Conservation (phyloP, 1,284 basidiomycete genomes). For the Leccinum discolor region DNA sequence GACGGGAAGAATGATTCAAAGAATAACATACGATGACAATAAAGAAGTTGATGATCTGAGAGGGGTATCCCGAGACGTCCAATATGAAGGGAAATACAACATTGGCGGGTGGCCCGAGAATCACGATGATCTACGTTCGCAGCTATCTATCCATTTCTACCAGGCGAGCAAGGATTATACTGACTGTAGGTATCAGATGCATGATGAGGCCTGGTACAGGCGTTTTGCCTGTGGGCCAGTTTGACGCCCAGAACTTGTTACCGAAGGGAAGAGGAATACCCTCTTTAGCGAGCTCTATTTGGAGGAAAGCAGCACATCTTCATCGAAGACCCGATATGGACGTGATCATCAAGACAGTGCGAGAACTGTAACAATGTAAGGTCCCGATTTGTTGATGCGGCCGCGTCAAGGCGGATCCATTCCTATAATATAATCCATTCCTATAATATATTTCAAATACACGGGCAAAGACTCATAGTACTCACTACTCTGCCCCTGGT, state of each 20-base stretch:
- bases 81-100: conserved; percentile 56
- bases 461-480: too few species aligned
- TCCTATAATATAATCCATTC: too few species aligned
- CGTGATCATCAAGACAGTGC: conserved; percentile 13
- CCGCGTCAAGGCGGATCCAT: too few species aligned
- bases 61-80: conserved; percentile 59
- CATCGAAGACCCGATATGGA: background rate
- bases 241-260: conserved; percentile 38
- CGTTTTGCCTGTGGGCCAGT: conserved; percentile 37
- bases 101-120: conserved; percentile 45
- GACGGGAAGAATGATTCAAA: too few species aligned
- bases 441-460: too few species aligned
- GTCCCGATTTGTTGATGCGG: too few species aligned
- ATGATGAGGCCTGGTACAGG: conserved; percentile 39
- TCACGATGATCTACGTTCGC: conserved; percentile 43
- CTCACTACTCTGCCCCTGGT: too few species aligned
- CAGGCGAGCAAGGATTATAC: background rate
- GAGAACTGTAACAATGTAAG: too few species aligned
- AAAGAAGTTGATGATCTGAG: conserved; percentile 57
- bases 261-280: conserved; percentile 40
- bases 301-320: background rate
- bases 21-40: conserved; percentile 44
- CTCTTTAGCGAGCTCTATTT: conserved; percentile 40
- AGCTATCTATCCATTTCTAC: background rate
- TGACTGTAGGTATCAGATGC: conserved; percentile 33